These are phyloP conservation scores for Neopestalotiopsis sp. DNA, from an alignment of 2,329 filamentous ascomycete genomes.

Conservation along the genomic window DNA sequence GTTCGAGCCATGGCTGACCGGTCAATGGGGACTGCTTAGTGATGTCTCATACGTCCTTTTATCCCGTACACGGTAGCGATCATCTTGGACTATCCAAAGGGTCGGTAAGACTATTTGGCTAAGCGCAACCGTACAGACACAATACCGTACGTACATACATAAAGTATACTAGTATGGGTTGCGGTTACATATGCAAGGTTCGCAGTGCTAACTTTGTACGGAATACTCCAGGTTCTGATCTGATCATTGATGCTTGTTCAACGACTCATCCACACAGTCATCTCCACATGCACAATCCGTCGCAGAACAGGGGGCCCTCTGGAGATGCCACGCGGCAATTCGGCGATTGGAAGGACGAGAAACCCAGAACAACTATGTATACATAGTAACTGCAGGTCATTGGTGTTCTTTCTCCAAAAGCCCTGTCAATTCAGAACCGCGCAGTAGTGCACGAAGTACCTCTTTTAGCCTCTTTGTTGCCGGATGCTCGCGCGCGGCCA, in stretches of 20 bases:
- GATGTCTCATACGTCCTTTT: not conserved
- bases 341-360: not conserved
- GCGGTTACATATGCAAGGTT: not conserved
- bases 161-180: not conserved
- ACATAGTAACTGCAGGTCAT: not conserved
- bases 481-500: not conserved
- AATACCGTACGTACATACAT: not conserved
- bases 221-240: constrained; percentile 1
- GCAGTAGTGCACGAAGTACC: not conserved
- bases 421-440: not conserved
- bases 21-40: not conserved
- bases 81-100: not conserved
- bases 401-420: not conserved
- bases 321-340: constrained; percentile 11
- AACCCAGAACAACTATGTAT: not conserved
- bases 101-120: not conserved
- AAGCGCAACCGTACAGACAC: not conserved
- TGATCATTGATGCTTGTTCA: not conserved
- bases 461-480: not conserved
- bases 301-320: constrained; percentile 3
- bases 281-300: constrained; percentile 3
- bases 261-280: not conserved
- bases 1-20: not conserved
- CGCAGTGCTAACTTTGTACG: not conserved
- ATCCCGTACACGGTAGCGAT: not conserved